Evolutionary conservation across 768 basidiomycete species (phyloP), one percentile per base, ranked within the genome.

Genomic region (Mycena vitilis): DNA sequence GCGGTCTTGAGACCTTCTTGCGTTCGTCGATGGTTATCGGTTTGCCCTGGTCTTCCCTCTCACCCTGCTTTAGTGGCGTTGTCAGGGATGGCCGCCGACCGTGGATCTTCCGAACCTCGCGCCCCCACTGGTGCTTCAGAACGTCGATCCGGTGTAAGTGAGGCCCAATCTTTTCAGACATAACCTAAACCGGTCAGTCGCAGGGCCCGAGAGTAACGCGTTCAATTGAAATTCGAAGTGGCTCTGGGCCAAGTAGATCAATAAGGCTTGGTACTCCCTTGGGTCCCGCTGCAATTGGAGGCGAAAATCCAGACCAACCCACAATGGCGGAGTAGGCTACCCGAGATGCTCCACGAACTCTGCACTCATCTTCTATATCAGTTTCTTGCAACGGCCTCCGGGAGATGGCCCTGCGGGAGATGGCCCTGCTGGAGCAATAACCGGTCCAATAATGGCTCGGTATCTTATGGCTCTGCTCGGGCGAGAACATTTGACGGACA

Each of bases 401-500:
- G 62, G 75, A 4, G 73, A 78, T 16, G 77, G 76, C 8, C 79
- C 79, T 45, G 75, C 73, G 38, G 76, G 74, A 47, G 77, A n/a
- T n/a, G 77, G 76, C 8, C 79, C 79, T 45, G 75, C 73, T 42
- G 76, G 74, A 47, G 77, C 74, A 44, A 92, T 92, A 47, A 82
- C 84, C 20, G 90, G 90, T 3, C 83, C 86, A 8, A 71, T 92
- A 34, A 89, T 94, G 88, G 86, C 89, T 0, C 92, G 92, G 72
- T 94, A 94, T 77, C 80, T 94, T 3, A 82, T 92, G 77, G 81
- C 89, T 4, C 76, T 93, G 66, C 81, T 94, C 49, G 85, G 83
- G 37, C 82, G 83, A 36, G 86, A 87, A 65, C 82, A 84, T 13
- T 74, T 86, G 61, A 64, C 79, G 34, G 83, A 83, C 16, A 57